Percentiles rank a stretch among this genome's conserved stretches.
phyloP scores from a whole-genome alignment of 768 basidiomycete species.

The Lactarius sanguifluus region DNA sequence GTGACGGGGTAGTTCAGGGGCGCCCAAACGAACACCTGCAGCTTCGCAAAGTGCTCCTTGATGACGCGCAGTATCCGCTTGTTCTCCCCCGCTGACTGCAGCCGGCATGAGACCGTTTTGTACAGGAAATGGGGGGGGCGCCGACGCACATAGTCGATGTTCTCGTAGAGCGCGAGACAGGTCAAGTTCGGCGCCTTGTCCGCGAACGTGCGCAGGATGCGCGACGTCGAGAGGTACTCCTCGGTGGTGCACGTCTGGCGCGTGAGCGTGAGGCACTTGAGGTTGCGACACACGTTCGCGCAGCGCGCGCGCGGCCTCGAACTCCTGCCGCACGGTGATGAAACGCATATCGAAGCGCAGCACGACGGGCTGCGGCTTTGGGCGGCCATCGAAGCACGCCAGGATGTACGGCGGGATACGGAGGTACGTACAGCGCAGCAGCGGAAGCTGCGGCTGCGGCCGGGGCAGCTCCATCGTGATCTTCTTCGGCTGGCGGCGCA shows the following conservation, averaged over 20 bases:
- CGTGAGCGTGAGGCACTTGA: constrained; percentile 23
- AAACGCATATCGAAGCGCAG: constrained; percentile 23
- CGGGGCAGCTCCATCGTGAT: too few species aligned
- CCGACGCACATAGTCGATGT: constrained; percentile 23
- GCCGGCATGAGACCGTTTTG: too few species aligned
- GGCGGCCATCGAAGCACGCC: constrained; percentile 10
- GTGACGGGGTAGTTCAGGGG: constrained; percentile 14
- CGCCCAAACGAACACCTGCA: constrained; percentile 28
- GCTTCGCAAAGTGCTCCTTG: constrained; percentile 16
- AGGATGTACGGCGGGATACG: constrained; percentile 24
- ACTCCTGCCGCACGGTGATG: constrained; percentile 19
- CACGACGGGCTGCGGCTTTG: constrained; percentile 13
- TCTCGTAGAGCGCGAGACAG: constrained; percentile 24
- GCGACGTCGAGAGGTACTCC: constrained; percentile 24
- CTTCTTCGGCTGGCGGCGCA: neutral
- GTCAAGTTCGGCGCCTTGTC: constrained; percentile 20
- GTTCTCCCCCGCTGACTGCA: constrained; percentile 25
- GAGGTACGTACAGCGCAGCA: constrained; percentile 9
- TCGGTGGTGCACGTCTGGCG: constrained; percentile 1
- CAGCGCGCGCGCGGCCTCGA: constrained; percentile 2
- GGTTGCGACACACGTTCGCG: constrained; percentile 4
- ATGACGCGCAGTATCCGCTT: constrained; percentile 23
- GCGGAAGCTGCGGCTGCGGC: neutral
- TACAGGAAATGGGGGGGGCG: neutral
- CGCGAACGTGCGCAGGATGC: constrained; percentile 19